Evolutionary conservation across 2,329 filamentous ascomycete species (phyloP), one percentile per base, ranked within the genome.

Genomic region (Aspergillus versicolor): DNA sequence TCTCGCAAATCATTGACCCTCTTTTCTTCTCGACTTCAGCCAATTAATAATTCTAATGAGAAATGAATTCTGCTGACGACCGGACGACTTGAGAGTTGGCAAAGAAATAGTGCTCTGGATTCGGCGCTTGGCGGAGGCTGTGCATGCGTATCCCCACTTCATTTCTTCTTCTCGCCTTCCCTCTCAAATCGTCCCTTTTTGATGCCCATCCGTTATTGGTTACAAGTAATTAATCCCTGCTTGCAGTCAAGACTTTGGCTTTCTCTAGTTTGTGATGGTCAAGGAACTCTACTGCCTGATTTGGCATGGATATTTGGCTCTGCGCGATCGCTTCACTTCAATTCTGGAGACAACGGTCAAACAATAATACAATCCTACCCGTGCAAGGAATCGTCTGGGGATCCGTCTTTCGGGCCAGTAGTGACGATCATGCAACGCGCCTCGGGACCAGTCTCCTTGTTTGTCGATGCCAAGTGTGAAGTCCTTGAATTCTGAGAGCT

Each of bases 81-180:
- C 3, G 27, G 27, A 4, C 9, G 8, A 30, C 9, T 24, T 24
- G 4, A 11, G 27, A 45, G 9, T 22, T n/a, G 6, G 22, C 43
- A 45, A 52, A 37, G 24, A 52, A 34, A 44, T 52, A 43, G 49
- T 32, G 41, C 45, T 38, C n/a, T 21, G 49, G 7, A 34, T 37
- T 37, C 40, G 27, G 49, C 27, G 22, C 51, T 53, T 53, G 51
- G 51, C 51, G 9, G 32, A 53, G 51, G 51, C 51, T 46, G 51
- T 53, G 51, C 51, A 53, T 34, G 12, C 12, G 17, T 13, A 44
- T 27, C 41, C 22, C 50, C 42, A 37, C 41, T 15, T 32, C 24
- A 30, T 21, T 43, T 15, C 49, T 43, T 17, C 38, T 43, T 43
- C 42, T 52, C 19, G 47, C 8, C 24, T 45, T 45, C 22, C 27